Base-by-base conservation (phyloP, 2,329 filamentous ascomycete species). In the Camptophora hylomeconis region DNA sequence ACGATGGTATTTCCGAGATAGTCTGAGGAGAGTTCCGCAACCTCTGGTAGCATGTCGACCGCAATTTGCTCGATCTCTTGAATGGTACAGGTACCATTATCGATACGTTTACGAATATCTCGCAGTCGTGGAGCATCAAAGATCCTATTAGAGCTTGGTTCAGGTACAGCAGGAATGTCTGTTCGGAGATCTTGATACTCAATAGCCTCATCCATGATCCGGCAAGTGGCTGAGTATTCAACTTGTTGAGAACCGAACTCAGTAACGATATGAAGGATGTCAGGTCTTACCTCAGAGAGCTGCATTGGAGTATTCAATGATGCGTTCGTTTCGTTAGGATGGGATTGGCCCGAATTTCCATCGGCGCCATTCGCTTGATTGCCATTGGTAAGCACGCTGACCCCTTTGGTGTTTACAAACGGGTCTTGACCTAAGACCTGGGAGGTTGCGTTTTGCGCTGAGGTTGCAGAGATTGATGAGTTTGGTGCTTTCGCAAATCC, bases 1-100 rank as follows among this genome's bases (percentile, higher is more conserved):
- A 98, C 87, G n/a, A 98, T 89, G 0, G 89, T 98, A 59, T 98
- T 98, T 45, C 89, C 89, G 17, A 98, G 70, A 47, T 98, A 98
- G 56, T 98, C 89, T 0, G 87, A 93, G 2, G 89, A 71, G 14
- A 98, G 65, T 56, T 98, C 89, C 3, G 86, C 83, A 50, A 98
- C 89, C 53, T 98, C 89, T 7, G 87, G 83, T 10, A 98, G 70
- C 89, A 98, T 98, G 38, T 82, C 81, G 37, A 81, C 67, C 21
- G 89, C 89, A 39, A 89, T 92, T 40, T 75, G 78, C 55, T 98
- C 89, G 43, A 95, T 92, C 54, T 98, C 89, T 11, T 76, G 65
- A 36, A 80, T 71, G 2, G 80, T 79, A 52, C 87, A 75, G 34
- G 80, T 81, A 49, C 87, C 83, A 54, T 95, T 95, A 56, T 98